Evolutionary conservation across 768 basidiomycete genomes (phyloP), one percentile per base, ranked within the genome.

Genomic region (Suillus subluteus): DNA sequence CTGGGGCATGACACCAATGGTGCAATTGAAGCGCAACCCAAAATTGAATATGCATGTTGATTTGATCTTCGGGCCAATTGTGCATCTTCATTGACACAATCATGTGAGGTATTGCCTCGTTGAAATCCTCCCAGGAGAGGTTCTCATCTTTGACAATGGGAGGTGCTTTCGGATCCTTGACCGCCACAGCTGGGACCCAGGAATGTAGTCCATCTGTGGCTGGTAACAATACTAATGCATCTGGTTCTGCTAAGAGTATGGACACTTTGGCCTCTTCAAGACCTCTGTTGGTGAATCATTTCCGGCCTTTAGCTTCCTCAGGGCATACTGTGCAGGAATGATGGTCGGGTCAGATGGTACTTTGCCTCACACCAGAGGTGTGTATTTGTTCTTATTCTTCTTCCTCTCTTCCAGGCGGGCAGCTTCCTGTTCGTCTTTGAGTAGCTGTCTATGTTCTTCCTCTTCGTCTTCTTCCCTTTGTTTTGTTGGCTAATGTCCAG

Each of bases 121-220:
- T 44, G 54, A 70, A 72, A 6, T 70, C 65, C 8, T 70, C 65
- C 63, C 65, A 71, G 0, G 30, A 18, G 1, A 69, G 43, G 61
- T 64, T 21, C n/a, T 64, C 38, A 37, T 71, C 70, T 8, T 58
- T 54, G 1, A 58, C 38, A 0, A 65, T 38, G 4, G 23, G 41
- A 0, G 12, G 7, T 16, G 50, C 21, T 18, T 63, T 64, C 6
- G 61, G 56, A 9, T 69, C 66, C 26, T 41, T 64, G 40, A 65
- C n/a, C 2, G 67, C 32, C 2, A 21, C 61, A 3, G 65, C 64
- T 8, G 64, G 59, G 1, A 66, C 37, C 59, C 63, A 64, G 6
- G 35, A 18, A 4, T 55, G 63, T 8, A 35, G 6, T 0, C 69
- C 69, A 18, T 66, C 64, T 4, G 26, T 0, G 0, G 48, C 40